Base-by-base conservation (phyloP, 225 moss, liverwort and hornwort genomes). In the Pseudisothecium myosuroides region DNA sequence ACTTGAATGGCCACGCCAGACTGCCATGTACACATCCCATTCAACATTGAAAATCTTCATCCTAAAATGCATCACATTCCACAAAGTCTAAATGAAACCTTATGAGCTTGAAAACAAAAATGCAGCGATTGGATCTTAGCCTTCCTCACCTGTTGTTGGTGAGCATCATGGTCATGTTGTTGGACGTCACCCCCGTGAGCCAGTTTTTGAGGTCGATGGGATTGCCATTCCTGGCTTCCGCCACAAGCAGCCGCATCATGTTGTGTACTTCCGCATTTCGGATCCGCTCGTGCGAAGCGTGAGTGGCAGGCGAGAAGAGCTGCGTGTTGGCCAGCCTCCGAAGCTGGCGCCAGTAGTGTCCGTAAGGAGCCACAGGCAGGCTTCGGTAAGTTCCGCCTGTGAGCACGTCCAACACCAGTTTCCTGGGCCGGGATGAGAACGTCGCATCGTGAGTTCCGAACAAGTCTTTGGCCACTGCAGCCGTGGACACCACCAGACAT, bases 161-260 rank as follows among this genome's bases (percentile, higher is more conserved):
- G 85, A 90, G 69, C 90, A 93, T 90, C 84, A 88, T 90, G 60
- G 92, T 92, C 87, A 93, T 90, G 66, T 85, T 91, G 88, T 92
- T 92, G 56, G 90, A 85, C 18, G 92, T 90, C n/a, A 61, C 79
- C 12, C 79, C 83, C 37, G 83, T 88, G 58, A 90, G 61, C 92
- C 88, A 88, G 39, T 31, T 69, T 43, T 54, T 86, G 50, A 92
- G 72, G 34, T 92, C 76, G 62, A 92, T 71, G 64, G 58, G 10
- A 43, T 14, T 29, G 56, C 90, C 88, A 5, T 19, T 77, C 28
- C 43, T 58, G 14, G 90, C 49, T 82, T 90, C 86, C 17, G 20
- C 83, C 73, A 65, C 86, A 11, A 92, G 90, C 29, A 78, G 23
- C 86, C 63, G 83, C 88, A 92, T 52, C 92, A 88, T 88, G 80